Percentiles rank a stretch among this genome's conserved stretches.
These are phyloP conservation scores for Phylloporus sp. DNA, from an alignment of 1,284 basidiomycete genomes.

Conservation along the genomic window DNA sequence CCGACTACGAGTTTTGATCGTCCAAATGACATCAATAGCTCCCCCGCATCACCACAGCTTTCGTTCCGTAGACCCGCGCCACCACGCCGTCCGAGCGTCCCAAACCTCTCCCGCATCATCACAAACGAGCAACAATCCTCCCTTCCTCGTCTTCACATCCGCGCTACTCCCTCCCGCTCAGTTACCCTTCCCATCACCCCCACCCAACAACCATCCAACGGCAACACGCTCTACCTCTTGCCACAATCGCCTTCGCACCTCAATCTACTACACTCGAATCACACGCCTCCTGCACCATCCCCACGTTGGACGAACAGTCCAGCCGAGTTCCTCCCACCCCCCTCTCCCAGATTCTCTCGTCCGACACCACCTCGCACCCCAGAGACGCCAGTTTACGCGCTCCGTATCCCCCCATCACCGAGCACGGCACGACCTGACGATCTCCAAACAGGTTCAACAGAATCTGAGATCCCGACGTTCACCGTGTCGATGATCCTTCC, in stretches of 20 bases:
- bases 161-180: constrained; percentile 58
- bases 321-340: constrained; percentile 37
- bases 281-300: constrained; percentile 56
- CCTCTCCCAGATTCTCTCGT: constrained; percentile 43
- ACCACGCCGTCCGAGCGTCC: constrained; percentile 61
- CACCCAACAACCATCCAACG: constrained; percentile 26
- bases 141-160: constrained; percentile 60
- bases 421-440: constrained; percentile 61
- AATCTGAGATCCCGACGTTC: constrained; percentile 66
- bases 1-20: constrained; percentile 41
- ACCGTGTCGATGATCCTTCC: constrained; percentile 88
- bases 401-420: constrained; percentile 46
- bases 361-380: constrained; percentile 59
- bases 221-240: constrained; percentile 43
- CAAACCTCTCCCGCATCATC: constrained; percentile 57
- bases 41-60: constrained; percentile 67
- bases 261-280: constrained; percentile 57
- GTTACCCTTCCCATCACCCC: constrained; percentile 62
- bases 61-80: constrained; percentile 58
- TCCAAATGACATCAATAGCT: constrained; percentile 53
- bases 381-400: constrained; percentile 45
- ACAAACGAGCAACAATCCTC: constrained; percentile 49
- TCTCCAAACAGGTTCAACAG: constrained; percentile 55
- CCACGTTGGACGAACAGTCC: constrained; percentile 38
- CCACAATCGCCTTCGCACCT: constrained; percentile 66